Base-by-base conservation (phyloP, 352 stramenopile genomes). In the Globisporangium lucens region DNA sequence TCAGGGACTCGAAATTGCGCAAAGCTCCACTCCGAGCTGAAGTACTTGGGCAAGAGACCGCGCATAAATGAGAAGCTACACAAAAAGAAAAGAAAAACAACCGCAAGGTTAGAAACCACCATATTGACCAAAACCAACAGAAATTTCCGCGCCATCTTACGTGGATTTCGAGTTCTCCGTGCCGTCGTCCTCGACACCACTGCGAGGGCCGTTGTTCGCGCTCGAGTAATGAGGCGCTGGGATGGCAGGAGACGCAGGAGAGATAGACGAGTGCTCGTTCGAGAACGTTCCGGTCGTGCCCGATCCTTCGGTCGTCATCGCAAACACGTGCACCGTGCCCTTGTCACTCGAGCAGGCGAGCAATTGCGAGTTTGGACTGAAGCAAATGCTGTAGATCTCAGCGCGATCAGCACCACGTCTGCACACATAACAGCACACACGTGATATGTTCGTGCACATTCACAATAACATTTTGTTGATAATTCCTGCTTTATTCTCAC, bases 381-480 rank as follows among this genome's bases (percentile, higher is more conserved):
- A 99, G 67, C 90, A 92, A 67, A 99, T 91, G 75, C 94, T 99
- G 75, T 98, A 98, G 66, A 99, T 99, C 57, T 96, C 93, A 1
- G 97, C 97, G 63, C 96, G 84, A 73, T 99, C 97, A 12, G 98
- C 96, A 61, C 97, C 98, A 61, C 97, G 82, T 62, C 97, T 95
- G 62, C n/a, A 43, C 13, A 62, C 60, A 53, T 38, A 24, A 60
- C 24, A 27, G 9, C 2, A 20, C 47, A 52, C 15, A 58, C 15
- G n/a, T 49, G 17, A 47, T 35, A 41, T 53, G 53, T 41, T 59
- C 41, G 24, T 15, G 2, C 6, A 27, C 13, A 49, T 49, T 49
- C 41, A 10, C 41, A 49, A 5, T 17, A 41, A 3, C 29, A 59
- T 59, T 17, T 47, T 17, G 41, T 15, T 49, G 13, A 15, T 20